Evolutionary conservation across 2,329 filamentous ascomycete genomes (phyloP).

Genomic region (Colletotrichum sp.): DNA sequence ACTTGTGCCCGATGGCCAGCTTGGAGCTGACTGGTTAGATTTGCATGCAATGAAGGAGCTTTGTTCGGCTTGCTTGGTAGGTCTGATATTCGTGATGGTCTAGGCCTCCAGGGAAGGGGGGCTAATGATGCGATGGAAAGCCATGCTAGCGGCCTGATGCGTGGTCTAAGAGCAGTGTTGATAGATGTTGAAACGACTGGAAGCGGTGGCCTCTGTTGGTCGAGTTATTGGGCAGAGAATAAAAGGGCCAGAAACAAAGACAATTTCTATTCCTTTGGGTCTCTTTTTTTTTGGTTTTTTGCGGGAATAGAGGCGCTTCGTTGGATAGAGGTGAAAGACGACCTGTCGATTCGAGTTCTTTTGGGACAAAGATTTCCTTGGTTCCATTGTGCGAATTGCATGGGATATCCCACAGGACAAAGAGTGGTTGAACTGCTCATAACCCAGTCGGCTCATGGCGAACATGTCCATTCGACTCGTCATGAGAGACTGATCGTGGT

Average conservation of each 20-base stretch:
- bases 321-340: not conserved
- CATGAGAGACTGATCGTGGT: not conserved
- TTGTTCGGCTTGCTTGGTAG: not conserved
- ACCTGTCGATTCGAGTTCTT: rapidly evolving
- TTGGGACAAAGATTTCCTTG: not conserved
- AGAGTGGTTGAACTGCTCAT: not conserved
- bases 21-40: not conserved
- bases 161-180: not conserved
- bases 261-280: not conserved
- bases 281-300: not conserved
- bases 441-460: not conserved
- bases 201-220: not conserved
- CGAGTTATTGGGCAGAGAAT: not conserved
- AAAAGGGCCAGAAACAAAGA: not conserved
- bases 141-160: not conserved
- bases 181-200: not conserved
- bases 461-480: not conserved
- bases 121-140: not conserved
- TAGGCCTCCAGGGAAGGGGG: not conserved
- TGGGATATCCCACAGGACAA: not conserved
- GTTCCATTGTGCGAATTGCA: not conserved
- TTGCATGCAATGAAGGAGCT: not conserved
- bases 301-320: not conserved
- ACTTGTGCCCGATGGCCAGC: not conserved
- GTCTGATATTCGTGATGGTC: not conserved